Evolutionary conservation across 1,284 basidiomycete species (phyloP).

Genomic region (Tilletiopsis washingtonensis): DNA sequence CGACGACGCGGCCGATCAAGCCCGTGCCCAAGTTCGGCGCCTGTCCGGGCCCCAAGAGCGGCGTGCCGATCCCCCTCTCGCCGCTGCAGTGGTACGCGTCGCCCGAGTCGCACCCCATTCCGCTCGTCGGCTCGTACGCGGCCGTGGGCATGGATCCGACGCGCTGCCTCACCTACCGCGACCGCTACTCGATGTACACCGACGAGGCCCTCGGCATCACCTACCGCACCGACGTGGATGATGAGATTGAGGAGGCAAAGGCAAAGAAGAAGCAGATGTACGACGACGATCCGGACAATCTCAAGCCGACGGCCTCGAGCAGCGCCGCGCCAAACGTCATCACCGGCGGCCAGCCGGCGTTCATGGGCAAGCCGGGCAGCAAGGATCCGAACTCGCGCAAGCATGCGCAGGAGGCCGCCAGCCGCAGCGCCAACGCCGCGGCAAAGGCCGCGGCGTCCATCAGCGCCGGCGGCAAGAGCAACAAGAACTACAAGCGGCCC

Average conservation of each 20-base stretch:
- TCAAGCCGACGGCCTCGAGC: conserved; percentile 25
- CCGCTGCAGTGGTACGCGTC: conserved; percentile 37
- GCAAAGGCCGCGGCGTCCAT: not conserved
- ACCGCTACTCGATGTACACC: conserved; percentile 45
- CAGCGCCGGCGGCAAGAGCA: not conserved
- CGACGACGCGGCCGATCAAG: conserved; percentile 27
- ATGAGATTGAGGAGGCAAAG: conserved; percentile 22
- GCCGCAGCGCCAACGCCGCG: not conserved
- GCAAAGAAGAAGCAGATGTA: conserved; percentile 29
- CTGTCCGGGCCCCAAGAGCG: conserved; percentile 35
- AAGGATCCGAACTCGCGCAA: too few relatives aligned
- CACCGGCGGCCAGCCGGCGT: not conserved
- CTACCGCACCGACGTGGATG: conserved; percentile 36
- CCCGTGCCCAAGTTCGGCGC: conserved; percentile 27
- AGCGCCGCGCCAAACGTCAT: conserved; percentile 1
- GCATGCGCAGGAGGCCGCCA: too few relatives aligned
- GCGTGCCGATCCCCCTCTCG: conserved; percentile 28
- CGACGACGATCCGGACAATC: conserved; percentile 44
- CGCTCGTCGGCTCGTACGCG: conserved; percentile 42
- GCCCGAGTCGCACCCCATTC: conserved; percentile 39
- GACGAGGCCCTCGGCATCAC: conserved; percentile 46
- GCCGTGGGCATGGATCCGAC: conserved; percentile 36
- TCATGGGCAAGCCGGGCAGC: not conserved
- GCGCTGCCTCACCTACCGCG: conserved; percentile 44
- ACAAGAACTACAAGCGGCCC: not conserved